These are phyloP conservation scores for Saturnispora hagleri DNA, from an alignment of 805 yeast genomes.

Conservation along the genomic window DNA sequence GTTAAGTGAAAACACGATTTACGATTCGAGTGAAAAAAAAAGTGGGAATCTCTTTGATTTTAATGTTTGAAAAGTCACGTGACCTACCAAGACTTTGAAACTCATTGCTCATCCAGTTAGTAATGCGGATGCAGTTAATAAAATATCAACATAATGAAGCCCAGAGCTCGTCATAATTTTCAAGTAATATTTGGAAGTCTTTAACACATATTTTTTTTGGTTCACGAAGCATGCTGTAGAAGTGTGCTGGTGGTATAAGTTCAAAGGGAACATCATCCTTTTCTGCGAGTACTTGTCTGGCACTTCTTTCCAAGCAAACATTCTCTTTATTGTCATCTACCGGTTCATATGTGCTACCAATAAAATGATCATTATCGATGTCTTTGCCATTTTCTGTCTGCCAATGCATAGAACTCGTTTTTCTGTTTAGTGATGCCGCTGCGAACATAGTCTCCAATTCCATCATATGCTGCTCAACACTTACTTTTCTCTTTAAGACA, in stretches of 20 bases:
- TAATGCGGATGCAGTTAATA: not conserved
- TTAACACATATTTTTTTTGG: not conserved
- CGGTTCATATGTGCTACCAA: not conserved
- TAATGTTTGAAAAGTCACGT: slow-evolving; percentile 22
- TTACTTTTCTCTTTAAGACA: not conserved
- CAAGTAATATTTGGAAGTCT: slow-evolving; percentile 7
- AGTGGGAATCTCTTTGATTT: slow-evolving; percentile 19
- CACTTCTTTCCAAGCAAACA: no score
- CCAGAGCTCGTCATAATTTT: slow-evolving; percentile 9
- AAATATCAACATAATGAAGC: not conserved
- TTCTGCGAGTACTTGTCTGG: not conserved
- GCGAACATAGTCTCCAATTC: not conserved
- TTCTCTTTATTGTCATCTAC: not conserved
- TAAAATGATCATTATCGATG: not conserved
- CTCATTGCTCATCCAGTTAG: not conserved
- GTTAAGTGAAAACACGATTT: not conserved
- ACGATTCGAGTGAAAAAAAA: slow-evolving; percentile 9
- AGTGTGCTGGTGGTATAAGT: not conserved
- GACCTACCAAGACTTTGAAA: slow-evolving; percentile 8
- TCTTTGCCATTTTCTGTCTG: not conserved
- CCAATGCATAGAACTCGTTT: not conserved
- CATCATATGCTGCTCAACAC: not conserved
- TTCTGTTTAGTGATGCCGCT: not conserved
- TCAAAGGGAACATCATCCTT: not conserved
- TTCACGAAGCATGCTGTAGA: not conserved